Evolutionary conservation across 768 basidiomycete genomes (phyloP).

Genomic region (Podaxis sp.): DNA sequence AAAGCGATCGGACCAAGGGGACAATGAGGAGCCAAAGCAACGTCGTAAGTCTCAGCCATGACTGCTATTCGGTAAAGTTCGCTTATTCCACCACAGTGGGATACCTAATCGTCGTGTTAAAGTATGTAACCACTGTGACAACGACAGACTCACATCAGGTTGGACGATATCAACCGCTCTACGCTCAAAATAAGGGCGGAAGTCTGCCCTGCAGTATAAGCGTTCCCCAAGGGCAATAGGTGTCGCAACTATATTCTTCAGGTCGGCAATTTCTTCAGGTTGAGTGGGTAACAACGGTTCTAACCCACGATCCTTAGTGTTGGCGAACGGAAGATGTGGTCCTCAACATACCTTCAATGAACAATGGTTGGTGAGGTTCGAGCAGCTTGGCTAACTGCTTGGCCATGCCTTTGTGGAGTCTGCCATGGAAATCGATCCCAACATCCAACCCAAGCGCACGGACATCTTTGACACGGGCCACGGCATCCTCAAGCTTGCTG

Average conservation of each 20-base stretch:
- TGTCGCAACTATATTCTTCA: slow-evolving; percentile 51
- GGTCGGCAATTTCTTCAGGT: slow-evolving; percentile 59
- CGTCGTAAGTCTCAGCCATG: slow-evolving; percentile 67
- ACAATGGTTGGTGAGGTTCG: slow-evolving; percentile 58
- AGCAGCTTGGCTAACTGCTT: slow-evolving; percentile 64
- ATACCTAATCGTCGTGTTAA: slow-evolving; percentile 34
- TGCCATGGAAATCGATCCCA: slow-evolving; percentile 69
- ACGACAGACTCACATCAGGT: slow-evolving; percentile 49
- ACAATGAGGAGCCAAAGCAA: slow-evolving; percentile 72
- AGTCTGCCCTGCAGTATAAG: slow-evolving; percentile 60
- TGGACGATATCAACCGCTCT: slow-evolving; percentile 69
- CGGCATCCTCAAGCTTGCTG: slow-evolving; percentile 45
- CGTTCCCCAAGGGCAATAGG: slow-evolving; percentile 67
- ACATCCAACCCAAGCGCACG: slow-evolving; percentile 59
- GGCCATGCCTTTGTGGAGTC: slow-evolving; percentile 68
- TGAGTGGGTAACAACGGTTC: slow-evolving; percentile 63
- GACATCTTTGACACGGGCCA: slow-evolving; percentile 52
- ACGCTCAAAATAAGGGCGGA: slow-evolving; percentile 63
- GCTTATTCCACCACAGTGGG: slow-evolving; percentile 61
- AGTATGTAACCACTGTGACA: not conserved
- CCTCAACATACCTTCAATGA: slow-evolving; percentile 54
- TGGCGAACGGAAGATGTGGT: not conserved
- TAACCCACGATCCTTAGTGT: slow-evolving; percentile 18
- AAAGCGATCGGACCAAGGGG: slow-evolving; percentile 71
- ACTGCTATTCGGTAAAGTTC: slow-evolving; percentile 59